Percentiles rank a stretch among this genome's conserved stretches.
Conservation (phyloP, 1,284 basidiomycete genomes). For the Puccinia coronata region DNA sequence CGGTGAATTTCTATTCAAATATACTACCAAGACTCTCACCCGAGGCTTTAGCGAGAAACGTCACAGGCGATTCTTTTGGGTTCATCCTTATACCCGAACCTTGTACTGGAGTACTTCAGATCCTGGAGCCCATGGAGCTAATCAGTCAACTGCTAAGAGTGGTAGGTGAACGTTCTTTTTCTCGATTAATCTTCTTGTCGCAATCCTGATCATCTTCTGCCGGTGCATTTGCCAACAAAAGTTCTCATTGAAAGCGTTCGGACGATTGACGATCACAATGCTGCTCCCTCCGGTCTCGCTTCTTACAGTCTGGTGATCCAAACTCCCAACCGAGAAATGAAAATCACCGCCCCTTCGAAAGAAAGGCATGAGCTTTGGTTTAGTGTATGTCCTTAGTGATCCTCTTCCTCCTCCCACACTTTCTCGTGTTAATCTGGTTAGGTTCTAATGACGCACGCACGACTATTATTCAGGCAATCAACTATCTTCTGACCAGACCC, state of each 20-base stretch:
- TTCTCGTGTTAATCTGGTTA: too few relatives aligned
- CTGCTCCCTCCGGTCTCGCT: too few relatives aligned
- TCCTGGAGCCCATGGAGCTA: slow-evolving; percentile 80
- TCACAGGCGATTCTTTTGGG: slow-evolving; percentile 97
- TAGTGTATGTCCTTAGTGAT: too few relatives aligned
- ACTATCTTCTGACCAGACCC: too few relatives aligned
- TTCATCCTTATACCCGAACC: slow-evolving; percentile 97
- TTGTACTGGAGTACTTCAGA: slow-evolving; percentile 95
- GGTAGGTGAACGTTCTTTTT: slow-evolving; percentile 67
- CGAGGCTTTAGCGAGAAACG: slow-evolving; percentile 86
- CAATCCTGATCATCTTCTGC: background rate
- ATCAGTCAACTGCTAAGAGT: slow-evolving; percentile 92
- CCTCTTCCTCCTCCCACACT: too few relatives aligned
- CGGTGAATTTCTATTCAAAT: slow-evolving; percentile 97
- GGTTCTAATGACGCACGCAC: too few relatives aligned
- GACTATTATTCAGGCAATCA: too few relatives aligned
- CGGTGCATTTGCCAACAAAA: slow-evolving; percentile 59
- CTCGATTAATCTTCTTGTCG: background rate
- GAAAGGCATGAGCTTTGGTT: too few relatives aligned
- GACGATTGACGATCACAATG: too few relatives aligned
- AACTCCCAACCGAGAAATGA: too few relatives aligned
- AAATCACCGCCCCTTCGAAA: too few relatives aligned
- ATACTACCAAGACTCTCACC: slow-evolving; percentile 86
- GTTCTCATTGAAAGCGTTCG: slow-evolving; percentile 94
- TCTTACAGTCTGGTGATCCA: too few relatives aligned